Conservation (phyloP, 2,329 filamentous ascomycete species). For the Beauveria brongniartii region DNA sequence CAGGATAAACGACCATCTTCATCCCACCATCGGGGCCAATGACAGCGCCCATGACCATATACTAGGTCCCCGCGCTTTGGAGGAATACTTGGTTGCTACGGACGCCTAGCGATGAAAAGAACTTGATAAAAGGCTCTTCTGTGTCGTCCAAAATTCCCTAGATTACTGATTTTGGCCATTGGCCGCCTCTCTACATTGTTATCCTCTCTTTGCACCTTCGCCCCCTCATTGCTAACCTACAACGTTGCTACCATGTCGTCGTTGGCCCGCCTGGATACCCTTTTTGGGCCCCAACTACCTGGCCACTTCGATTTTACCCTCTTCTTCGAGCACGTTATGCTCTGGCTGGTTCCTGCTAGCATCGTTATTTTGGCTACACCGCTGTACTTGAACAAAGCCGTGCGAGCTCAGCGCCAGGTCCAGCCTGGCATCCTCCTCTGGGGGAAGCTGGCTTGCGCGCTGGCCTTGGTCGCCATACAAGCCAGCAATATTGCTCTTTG, state of each 20-base stretch:
- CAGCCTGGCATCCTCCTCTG: neutral
- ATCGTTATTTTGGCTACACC: constrained; percentile 11
- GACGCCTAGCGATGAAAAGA: too few relatives aligned
- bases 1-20: too few relatives aligned
- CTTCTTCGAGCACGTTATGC: neutral
- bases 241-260: constrained; percentile 18
- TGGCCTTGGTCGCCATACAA: neutral
- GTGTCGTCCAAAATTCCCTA: too few relatives aligned
- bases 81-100: too few relatives aligned
- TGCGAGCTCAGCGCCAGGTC: neutral
- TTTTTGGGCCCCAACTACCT: constrained; percentile 3
- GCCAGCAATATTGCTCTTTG: neutral
- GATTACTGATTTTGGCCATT: too few relatives aligned
- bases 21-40: too few relatives aligned
- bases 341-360: neutral
- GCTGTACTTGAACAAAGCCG: neutral
- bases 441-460: neutral
- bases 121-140: too few relatives aligned
- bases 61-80: too few relatives aligned
- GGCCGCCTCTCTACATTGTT: too few relatives aligned
- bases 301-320: constrained; percentile 5
- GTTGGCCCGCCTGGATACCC: constrained; percentile 19
- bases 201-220: too few relatives aligned
- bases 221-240: too few relatives aligned
- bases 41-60: too few relatives aligned